Evolutionary conservation across 1,139 yeast genomes (phyloP), one percentile per base, ranked within the genome.

Genomic region (Yamadazyma oceani): DNA sequence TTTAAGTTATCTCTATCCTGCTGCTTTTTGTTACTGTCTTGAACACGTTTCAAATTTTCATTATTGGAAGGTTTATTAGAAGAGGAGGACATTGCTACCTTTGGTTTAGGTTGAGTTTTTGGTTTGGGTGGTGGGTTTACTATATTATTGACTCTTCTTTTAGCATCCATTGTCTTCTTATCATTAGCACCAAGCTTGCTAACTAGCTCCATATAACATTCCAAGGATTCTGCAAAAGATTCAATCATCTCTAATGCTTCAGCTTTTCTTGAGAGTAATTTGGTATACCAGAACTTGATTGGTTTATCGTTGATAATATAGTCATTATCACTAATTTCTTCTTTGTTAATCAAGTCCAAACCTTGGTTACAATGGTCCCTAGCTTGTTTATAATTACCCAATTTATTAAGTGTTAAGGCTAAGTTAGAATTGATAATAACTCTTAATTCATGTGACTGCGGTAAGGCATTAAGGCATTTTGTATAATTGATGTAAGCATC

Each of bases 191-290:
- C 96, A 32, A 59, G 51, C 39, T 78, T 76, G 41, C 78, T 74
- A 25, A 92, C 73, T 38, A 90, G 66, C 31, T 66, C 58, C 44
- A 72, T 74, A 69, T 89, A 90, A 7, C 75, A 60, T 0, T 62
- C 67, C 27, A 86, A 67, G 0, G 97, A 83, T 5, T 75, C 80
- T 36, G 68, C 59, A 57, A 74, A 86, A 45, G 73, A 74, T 53
- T 94, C 98, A 44, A 82, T 56, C 60, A 80, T 78, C 58, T 94
- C 98, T 34, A 81, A 69, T 1, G 90, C 82, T 53, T 92, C 97
- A 0, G 97, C 97, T 49, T 80, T 77, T 44, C 85, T 78, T 3
- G 75, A 62, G 33, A 80, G 57, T 26, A 90, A 67, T 57, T 89
- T 90, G 17, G 75, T 64, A 82, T 89, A 87, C 63, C 94, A 80